Evolutionary conservation across 164 flowering plant genomes (phyloP).

Genomic region (Kingdonia uniflora): DNA sequence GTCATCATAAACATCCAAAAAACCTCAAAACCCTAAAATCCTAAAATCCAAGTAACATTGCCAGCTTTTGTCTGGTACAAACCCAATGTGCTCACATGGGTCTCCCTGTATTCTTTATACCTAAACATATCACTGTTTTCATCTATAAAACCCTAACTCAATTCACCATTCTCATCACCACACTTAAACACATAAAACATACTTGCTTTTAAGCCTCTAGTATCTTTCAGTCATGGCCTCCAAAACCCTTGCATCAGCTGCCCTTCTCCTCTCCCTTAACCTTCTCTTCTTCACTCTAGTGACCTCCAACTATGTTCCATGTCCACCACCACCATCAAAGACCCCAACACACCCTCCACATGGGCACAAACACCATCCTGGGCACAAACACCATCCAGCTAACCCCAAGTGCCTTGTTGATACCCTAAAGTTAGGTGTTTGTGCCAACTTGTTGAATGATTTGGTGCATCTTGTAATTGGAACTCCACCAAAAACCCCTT

Average conservation of each 20-base stretch:
- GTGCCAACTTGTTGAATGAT: slow-evolving; percentile 5
- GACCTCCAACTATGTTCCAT: slow-evolving; percentile 24
- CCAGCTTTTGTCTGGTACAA: background rate
- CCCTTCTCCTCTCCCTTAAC: slow-evolving; percentile 39
- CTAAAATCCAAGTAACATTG: background rate
- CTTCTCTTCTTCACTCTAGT: slow-evolving; percentile 35
- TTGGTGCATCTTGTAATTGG: slow-evolving; percentile 4
- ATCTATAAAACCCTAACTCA: background rate
- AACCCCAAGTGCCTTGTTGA: slow-evolving; percentile 5
- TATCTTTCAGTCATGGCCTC: slow-evolving; percentile 29
- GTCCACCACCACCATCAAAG: background rate
- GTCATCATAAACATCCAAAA: too few relatives aligned
- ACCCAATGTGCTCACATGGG: background rate
- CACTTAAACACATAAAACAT: background rate
- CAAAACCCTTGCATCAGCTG: slow-evolving; percentile 27
- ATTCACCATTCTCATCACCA: background rate
- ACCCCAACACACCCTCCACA: background rate
- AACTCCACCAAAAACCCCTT: slow-evolving; percentile 1
- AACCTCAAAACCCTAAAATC: too few relatives aligned
- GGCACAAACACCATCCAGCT: background rate
- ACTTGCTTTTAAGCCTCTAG: background rate
- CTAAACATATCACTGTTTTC: background rate
- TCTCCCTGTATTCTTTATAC: slow-evolving; percentile 1
- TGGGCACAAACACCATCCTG: background rate
- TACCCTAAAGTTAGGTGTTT: slow-evolving; percentile 8